Evolutionary conservation across 805 yeast species (phyloP).

Genomic region (Candida loeiensis): DNA sequence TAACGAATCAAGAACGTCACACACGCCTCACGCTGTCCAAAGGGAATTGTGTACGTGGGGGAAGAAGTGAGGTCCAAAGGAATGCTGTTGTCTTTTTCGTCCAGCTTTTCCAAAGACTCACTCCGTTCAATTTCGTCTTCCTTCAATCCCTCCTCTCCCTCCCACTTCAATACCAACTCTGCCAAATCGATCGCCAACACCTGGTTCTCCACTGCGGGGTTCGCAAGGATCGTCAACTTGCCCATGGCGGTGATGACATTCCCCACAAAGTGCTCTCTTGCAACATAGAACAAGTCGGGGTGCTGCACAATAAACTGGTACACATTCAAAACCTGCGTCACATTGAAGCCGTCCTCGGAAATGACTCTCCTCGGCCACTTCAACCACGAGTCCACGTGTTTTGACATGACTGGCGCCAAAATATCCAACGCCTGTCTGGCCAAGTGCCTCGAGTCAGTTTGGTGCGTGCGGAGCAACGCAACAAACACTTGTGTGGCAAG

Average conservation of each 20-base stretch:
- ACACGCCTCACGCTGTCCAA: slow-evolving; percentile 82
- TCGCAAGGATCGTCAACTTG: slow-evolving; percentile 73
- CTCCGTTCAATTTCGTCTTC: slow-evolving; percentile 13
- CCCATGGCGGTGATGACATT: slow-evolving; percentile 91
- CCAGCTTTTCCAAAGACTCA: slow-evolving; percentile 10
- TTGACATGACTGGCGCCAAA: slow-evolving; percentile 81
- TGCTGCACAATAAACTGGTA: slow-evolving; percentile 88
- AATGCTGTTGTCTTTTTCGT: not conserved
- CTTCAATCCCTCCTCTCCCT: slow-evolving; percentile 29
- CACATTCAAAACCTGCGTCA: slow-evolving; percentile 79
- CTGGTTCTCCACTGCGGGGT: slow-evolving; percentile 78
- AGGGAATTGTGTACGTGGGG: slow-evolving; percentile 58
- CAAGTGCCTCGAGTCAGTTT: slow-evolving; percentile 75
- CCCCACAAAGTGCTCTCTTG: slow-evolving; percentile 85
- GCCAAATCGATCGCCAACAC: slow-evolving; percentile 85
- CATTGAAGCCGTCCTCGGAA: slow-evolving; percentile 85
- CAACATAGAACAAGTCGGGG: slow-evolving; percentile 76
- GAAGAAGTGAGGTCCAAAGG: slow-evolving; percentile 43
- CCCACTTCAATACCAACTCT: slow-evolving; percentile 85
- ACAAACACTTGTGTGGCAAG: slow-evolving; percentile 90
- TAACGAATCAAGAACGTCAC: slow-evolving; percentile 84
- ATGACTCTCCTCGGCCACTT: slow-evolving; percentile 93
- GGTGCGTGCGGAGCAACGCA: slow-evolving; percentile 80
- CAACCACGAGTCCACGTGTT: slow-evolving; percentile 73
- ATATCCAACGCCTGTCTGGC: slow-evolving; percentile 85